Percentiles rank a stretch among this genome's conserved stretches.
Conservation (phyloP, 495 filamentous ascomycete species). For the Talaromyces trachyspermus region DNA sequence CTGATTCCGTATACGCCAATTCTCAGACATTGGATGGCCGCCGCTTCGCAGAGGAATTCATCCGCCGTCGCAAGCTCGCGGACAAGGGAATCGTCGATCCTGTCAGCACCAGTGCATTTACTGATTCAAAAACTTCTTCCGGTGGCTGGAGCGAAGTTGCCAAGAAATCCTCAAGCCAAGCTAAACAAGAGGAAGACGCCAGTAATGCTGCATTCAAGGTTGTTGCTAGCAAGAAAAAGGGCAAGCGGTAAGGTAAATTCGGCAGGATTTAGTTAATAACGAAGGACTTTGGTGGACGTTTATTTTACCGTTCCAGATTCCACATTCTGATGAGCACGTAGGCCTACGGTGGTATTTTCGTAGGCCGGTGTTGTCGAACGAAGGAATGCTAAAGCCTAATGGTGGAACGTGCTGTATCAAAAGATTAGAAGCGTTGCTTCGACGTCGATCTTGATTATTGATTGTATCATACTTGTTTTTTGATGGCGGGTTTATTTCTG, state of each 20-base stretch:
- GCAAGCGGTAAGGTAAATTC: slow-evolving; percentile 50
- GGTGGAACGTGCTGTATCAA: too few species aligned
- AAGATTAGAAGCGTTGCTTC: too few species aligned
- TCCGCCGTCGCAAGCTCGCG: slow-evolving; percentile 84
- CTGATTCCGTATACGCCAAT: slow-evolving; percentile 78
- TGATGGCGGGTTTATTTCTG: too few species aligned
- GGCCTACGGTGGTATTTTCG: too few species aligned
- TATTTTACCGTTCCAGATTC: too few species aligned
- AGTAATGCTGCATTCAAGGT: slow-evolving; percentile 71
- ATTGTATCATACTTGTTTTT: too few species aligned
- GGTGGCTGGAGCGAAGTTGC: slow-evolving; percentile 97
- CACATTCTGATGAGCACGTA: too few species aligned
- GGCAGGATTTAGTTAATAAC: too few species aligned
- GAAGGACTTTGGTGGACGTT: too few species aligned
- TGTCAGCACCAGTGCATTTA: slow-evolving; percentile 35
- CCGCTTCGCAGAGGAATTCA: slow-evolving; percentile 90
- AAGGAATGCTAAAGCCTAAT: too few species aligned
- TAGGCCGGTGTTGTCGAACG: too few species aligned
- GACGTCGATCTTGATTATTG: too few species aligned
- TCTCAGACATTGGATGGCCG: slow-evolving; percentile 83
- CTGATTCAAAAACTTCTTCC: slow-evolving; percentile 32
- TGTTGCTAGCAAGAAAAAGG: slow-evolving; percentile 88
- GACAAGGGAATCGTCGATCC: slow-evolving; percentile 74
- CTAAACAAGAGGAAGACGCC: slow-evolving; percentile 44
- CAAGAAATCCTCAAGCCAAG: slow-evolving; percentile 63